Percentiles rank a stretch among this genome's conserved stretches.
Evolutionary conservation across 2,329 filamentous ascomycete species (phyloP).

Genomic region (Ophiosphaerella narmari): DNA sequence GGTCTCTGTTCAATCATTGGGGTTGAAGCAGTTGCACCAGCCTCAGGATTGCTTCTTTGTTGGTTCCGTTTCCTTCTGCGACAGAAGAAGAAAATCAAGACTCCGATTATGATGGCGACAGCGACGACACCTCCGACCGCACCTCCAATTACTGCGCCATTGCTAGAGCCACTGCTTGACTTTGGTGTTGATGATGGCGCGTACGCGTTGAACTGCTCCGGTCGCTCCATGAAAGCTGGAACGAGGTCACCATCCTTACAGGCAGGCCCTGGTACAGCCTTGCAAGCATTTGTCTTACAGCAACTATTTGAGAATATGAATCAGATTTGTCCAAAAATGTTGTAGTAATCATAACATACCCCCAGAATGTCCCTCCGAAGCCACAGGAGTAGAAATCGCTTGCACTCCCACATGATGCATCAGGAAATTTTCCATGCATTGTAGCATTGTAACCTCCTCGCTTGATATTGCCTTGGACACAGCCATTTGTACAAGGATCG

Average conservation of each 20-base stretch:
- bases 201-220: slow-evolving; percentile 25
- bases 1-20: slow-evolving; percentile 22
- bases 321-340: slow-evolving; percentile 9
- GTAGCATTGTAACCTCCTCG: slow-evolving; percentile 40
- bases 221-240: slow-evolving; percentile 28
- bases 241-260: slow-evolving; percentile 38
- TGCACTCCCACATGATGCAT: slow-evolving; percentile 37
- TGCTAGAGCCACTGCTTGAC: slow-evolving; percentile 10
- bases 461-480: slow-evolving; percentile 39
- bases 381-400: slow-evolving; percentile 46
- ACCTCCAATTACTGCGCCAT: slow-evolving; percentile 33
- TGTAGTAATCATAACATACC: slow-evolving; percentile 6
- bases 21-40: slow-evolving; percentile 11
- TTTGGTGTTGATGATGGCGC: slow-evolving; percentile 1
- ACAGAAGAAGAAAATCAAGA: slow-evolving; percentile 28
- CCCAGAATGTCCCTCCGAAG: slow-evolving; percentile 14
- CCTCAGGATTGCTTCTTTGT: slow-evolving; percentile 2
- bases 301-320: slow-evolving; percentile 44
- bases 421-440: slow-evolving; percentile 36
- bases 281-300: slow-evolving; percentile 46
- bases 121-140: slow-evolving; percentile 33
- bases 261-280: slow-evolving; percentile 10
- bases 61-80: slow-evolving; percentile 21
- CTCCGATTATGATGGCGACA: slow-evolving; percentile 29
- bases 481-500: slow-evolving; percentile 47